phyloP scores from a whole-genome alignment of 2,329 filamentous ascomycete species.

The Sarocladium oryzae region DNA sequence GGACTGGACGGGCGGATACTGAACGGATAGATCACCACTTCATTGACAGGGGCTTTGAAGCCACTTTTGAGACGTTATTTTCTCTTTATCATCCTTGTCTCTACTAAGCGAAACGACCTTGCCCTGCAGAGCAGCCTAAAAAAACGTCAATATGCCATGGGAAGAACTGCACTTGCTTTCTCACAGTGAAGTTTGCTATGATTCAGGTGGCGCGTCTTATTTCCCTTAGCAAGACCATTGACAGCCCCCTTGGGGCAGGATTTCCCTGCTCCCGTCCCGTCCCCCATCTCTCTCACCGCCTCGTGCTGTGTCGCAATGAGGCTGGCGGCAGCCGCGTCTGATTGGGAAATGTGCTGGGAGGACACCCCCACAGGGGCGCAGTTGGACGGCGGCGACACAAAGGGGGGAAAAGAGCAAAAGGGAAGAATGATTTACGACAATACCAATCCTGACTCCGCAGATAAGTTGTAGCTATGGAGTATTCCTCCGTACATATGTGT shows the following conservation, averaged over 20 bases:
- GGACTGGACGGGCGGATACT: neutral
- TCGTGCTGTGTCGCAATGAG: conserved; percentile 8
- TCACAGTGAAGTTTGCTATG: too few relatives aligned
- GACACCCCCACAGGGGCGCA: conserved; percentile 5
- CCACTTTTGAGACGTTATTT: neutral
- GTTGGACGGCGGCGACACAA: neutral
- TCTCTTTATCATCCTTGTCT: neutral
- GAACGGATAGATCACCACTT: conserved; percentile 9
- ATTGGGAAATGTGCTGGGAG: conserved; percentile 2
- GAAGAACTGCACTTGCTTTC: too few relatives aligned
- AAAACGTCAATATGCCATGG: neutral
- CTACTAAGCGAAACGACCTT: neutral
- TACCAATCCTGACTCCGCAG: too few relatives aligned
- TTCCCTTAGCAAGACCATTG: too few relatives aligned
- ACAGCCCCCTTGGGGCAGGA: too few relatives aligned
- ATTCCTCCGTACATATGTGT: too few relatives aligned
- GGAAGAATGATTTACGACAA: too few relatives aligned
- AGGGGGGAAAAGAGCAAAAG: too few relatives aligned
- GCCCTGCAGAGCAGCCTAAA: neutral
- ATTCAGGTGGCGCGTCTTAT: too few relatives aligned
- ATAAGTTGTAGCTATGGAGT: too few relatives aligned
- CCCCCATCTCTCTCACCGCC: neutral
- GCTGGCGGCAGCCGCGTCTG: conserved; percentile 8
- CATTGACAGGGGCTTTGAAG: conserved; percentile 6
- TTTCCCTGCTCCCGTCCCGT: too few relatives aligned